Evolutionary conservation across 208 protist genomes (phyloP), one percentile per base, ranked within the genome.

Genomic region (Porcisia hertigi): DNA sequence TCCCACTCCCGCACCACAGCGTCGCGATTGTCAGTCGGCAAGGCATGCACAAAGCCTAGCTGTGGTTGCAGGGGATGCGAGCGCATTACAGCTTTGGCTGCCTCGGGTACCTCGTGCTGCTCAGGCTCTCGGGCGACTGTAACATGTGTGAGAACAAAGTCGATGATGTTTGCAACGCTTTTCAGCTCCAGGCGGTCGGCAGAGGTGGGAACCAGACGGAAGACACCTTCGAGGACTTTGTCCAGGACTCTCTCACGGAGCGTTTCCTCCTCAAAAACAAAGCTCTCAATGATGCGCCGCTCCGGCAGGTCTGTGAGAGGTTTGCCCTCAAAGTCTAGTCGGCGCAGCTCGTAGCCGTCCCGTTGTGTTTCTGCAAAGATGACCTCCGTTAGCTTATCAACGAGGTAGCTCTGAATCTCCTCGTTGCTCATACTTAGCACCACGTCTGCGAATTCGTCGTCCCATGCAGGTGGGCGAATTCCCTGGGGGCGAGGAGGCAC

Each of bases 321-420:
- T 65, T 96, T 98, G 62, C 94, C 94, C 69, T 98, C 94, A 83
- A 98, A 98, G 83, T 98, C 94, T 9, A 98, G 79, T 0, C 93
- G 88, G 41, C 94, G 91, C 43, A 98, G 76, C 76, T 98, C 94
- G 84, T 98, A 98, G 49, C 94, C 94, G 74, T 98, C 94, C 20
- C 89, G 85, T 75, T 94, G 91, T 41, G 89, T 94, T 75, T 98
- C 94, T 16, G 77, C 79, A 72, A 96, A 96, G 45, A 98, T 95
- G 43, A 98, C 90, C 47, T 97, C 88, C 1, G 90, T 94, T 36
- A 98, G 88, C 72, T 94, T 94, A 23, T 92, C 83, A 47, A 96
- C 6, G 23, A 95, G 75, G 81, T 96, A 96, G 18, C 69, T 81
- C 1, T 72, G 58, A 39, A 98, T 85, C 82, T 97, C 92, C 16